These are phyloP conservation scores for Xylariales sp. DNA, from an alignment of 2,329 filamentous ascomycete genomes.

Conservation along the genomic window DNA sequence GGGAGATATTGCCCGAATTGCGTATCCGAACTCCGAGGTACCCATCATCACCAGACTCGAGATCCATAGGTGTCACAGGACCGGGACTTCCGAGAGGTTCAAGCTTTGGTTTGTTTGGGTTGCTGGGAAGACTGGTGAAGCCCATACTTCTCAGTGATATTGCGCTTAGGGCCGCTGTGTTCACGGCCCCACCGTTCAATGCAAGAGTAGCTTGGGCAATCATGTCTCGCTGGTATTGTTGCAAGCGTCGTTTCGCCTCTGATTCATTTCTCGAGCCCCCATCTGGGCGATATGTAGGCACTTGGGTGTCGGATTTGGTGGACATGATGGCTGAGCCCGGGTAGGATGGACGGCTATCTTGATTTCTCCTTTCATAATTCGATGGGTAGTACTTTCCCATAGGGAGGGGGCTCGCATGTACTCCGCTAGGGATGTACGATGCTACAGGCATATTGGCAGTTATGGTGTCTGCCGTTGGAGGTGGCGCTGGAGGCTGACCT, in stretches of 20 bases:
- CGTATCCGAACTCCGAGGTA: constrained; percentile 31
- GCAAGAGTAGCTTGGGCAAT: constrained; percentile 51
- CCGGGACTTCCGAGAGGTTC: constrained; percentile 53
- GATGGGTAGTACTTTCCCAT: constrained; percentile 62
- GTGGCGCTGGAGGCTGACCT: not conserved
- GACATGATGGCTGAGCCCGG: constrained; percentile 17
- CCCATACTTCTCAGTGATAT: constrained; percentile 32
- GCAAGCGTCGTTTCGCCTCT: constrained; percentile 46
- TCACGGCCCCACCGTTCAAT: constrained; percentile 24
- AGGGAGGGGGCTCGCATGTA: constrained; percentile 42
- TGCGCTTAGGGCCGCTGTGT: constrained; percentile 27
- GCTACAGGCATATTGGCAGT: constrained; percentile 40
- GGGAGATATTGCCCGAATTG: constrained; percentile 13
- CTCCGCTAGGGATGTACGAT: constrained; percentile 47
- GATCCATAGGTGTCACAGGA: constrained; percentile 57
- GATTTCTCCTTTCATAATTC: constrained; percentile 48
- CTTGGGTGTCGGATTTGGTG: constrained; percentile 31
- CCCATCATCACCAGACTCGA: constrained; percentile 36
- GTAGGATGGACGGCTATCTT: constrained; percentile 7
- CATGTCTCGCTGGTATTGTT: constrained; percentile 60
- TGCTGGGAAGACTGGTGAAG: constrained; percentile 26
- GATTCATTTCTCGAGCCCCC: constrained; percentile 33
- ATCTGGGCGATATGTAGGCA: constrained; percentile 20
- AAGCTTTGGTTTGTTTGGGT: constrained; percentile 44
- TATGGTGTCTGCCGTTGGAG: constrained; percentile 2